Percentiles rank a stretch among this genome's conserved stretches.
Conservation (phyloP, 352 stramenopile species). For the Chrysophaeum taylorii region DNA sequence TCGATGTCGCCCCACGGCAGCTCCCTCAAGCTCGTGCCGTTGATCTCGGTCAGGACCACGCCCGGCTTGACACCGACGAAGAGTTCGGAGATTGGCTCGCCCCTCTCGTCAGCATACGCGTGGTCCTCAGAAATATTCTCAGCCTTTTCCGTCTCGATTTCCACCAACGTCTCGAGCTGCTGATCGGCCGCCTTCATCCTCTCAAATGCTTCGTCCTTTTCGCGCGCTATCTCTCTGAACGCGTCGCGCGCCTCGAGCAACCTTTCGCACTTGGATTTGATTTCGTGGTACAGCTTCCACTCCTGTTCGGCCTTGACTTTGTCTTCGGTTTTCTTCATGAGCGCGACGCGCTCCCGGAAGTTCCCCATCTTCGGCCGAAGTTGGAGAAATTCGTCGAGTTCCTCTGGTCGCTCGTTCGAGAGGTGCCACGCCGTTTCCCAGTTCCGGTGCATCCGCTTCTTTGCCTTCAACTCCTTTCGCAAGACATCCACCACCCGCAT, state of each 20-base stretch:
- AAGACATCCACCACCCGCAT: background rate
- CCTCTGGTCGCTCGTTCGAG: slow-evolving; percentile 20
- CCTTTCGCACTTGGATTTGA: slow-evolving; percentile 16
- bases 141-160: slow-evolving; percentile 5
- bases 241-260: slow-evolving; percentile 12
- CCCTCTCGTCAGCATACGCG: slow-evolving; percentile 3
- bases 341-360: slow-evolving; percentile 14
- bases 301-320: slow-evolving; percentile 17
- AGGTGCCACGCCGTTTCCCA: slow-evolving; percentile 20
- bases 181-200: slow-evolving; percentile 15
- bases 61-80: slow-evolving; percentile 9
- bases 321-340: slow-evolving; percentile 13
- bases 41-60: slow-evolving; percentile 15
- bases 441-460: slow-evolving; percentile 10
- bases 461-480: background rate
- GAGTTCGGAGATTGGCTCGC: slow-evolving; percentile 8
- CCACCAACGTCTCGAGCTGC: slow-evolving; percentile 9
- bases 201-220: slow-evolving; percentile 13
- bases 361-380: slow-evolving; percentile 15
- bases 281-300: slow-evolving; percentile 11
- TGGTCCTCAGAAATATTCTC: slow-evolving; percentile 18
- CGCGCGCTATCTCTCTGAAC: background rate
- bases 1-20: background rate
- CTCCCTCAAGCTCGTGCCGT: background rate
- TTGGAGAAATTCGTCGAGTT: slow-evolving; percentile 15